Base-by-base conservation (phyloP, 306 rosid genomes). In the Cicer chorassanicum region DNA sequence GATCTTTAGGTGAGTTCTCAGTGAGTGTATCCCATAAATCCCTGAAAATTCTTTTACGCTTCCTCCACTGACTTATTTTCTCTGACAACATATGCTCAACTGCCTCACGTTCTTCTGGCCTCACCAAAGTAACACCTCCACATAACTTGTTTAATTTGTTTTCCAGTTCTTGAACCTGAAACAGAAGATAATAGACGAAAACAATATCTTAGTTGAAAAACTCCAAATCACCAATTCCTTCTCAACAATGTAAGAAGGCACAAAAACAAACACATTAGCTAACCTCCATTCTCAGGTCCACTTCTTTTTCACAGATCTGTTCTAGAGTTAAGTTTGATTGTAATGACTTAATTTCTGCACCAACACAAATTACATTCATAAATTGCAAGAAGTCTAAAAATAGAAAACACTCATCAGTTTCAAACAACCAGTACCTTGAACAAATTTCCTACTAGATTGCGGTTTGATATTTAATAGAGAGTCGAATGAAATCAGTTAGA, bases 1-100 rank as follows among this genome's bases (percentile, higher is more conserved):
- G 86, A 80, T 92, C 95, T 80, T 90, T 94, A 1, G 92, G 89
- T 9, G 92, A 94, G 84, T 89, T 92, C 81, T 94, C 99, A 49
- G 95, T 94, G 45, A 94, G 88, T 40, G 95, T 77, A 75, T 90
- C 96, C 99, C 96, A 94, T 21, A 94, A 54, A 84, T 94, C 97
- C 84, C 83, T 88, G 81, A 92, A 94, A 84, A 92, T 94, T 88
- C 96, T 92, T 83, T 85, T 90, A 16, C 97, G 93, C 82, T 82
- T 92, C 81, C 93, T 89, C 99, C 99, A 94, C 68, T 90, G 99
- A 69, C 78, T 76, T 44, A 90, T 40, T 62, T 84, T 89, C 76
- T 86, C 93, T 0, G 77, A 75, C 66, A 70, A 86, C 69, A 77
- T 74, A 29, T 65, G 66, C 84, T 90, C 87, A 64, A 92, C 84